Evolutionary conservation across 306 rosid species (phyloP).

Genomic region (Biancaea sappan): DNA sequence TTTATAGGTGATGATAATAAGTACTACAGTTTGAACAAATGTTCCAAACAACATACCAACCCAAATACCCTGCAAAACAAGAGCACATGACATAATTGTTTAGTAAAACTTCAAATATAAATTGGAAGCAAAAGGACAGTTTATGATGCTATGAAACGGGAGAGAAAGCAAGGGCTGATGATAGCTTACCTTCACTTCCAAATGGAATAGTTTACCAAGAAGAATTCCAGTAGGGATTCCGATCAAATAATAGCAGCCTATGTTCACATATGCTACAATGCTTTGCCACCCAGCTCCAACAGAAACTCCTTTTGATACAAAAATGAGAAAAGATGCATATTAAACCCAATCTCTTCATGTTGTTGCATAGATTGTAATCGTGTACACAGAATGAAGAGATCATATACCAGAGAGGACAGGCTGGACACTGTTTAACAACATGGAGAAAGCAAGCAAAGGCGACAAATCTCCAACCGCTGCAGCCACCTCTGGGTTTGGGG

Average conservation of each 20-base stretch:
- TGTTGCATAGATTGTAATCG: neutral
- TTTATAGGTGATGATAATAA: conserved; percentile 38
- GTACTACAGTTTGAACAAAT: conserved; percentile 48
- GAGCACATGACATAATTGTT: too few relatives aligned
- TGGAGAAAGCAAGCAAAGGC: conserved; percentile 45
- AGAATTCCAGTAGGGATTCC: conserved; percentile 52
- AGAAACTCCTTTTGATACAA: conserved; percentile 44
- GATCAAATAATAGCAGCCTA: conserved; percentile 46
- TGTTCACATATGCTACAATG: conserved; percentile 52
- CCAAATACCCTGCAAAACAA: conserved; percentile 52
- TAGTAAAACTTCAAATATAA: too few relatives aligned
- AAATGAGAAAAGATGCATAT: neutral
- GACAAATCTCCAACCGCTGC: conserved; percentile 45
- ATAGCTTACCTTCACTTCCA: conserved; percentile 36
- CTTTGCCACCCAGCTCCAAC: conserved; percentile 60
- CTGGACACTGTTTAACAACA: conserved; percentile 51
- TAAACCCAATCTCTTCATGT: neutral
- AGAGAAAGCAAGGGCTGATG: neutral
- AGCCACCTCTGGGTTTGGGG: conserved; percentile 34
- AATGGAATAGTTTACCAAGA: conserved; percentile 30
- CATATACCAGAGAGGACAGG: conserved; percentile 51
- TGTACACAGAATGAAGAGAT: neutral
- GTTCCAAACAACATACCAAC: conserved; percentile 56
- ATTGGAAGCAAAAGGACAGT: too few relatives aligned
- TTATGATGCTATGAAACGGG: neutral